phyloP scores from a whole-genome alignment of 2,329 filamentous ascomycete genomes.

The Onygenales sp. region DNA sequence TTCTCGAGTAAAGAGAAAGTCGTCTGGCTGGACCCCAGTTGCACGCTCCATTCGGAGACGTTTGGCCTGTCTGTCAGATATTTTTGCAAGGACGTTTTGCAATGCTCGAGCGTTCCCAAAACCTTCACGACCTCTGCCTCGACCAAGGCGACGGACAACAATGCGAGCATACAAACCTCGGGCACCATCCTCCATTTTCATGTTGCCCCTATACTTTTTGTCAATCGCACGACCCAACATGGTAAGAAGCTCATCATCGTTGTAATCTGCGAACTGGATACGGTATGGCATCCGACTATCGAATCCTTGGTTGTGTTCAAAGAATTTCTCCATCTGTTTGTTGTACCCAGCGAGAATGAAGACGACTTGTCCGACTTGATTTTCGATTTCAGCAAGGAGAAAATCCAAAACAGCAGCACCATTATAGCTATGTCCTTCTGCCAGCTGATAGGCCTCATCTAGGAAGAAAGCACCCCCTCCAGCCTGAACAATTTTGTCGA shows the following conservation, averaged over 20 bases:
- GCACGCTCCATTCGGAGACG: slow-evolving; percentile 44
- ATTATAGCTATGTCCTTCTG: slow-evolving; percentile 46
- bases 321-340: slow-evolving; percentile 68
- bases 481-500: slow-evolving; percentile 46
- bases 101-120: slow-evolving; percentile 66
- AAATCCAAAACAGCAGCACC: slow-evolving; percentile 60
- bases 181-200: slow-evolving; percentile 51
- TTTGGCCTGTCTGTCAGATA: slow-evolving; percentile 50
- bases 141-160: slow-evolving; percentile 50
- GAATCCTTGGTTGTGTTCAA: slow-evolving; percentile 63
- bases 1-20: slow-evolving; percentile 52
- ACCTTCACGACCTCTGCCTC: slow-evolving; percentile 52
- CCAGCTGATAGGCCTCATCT: slow-evolving; percentile 69
- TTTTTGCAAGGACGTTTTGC: slow-evolving; percentile 49
- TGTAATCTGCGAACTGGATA: slow-evolving; percentile 61
- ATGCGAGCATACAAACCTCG: slow-evolving; percentile 57
- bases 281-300: slow-evolving; percentile 57
- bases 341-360: slow-evolving; percentile 67
- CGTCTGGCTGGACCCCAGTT: slow-evolving; percentile 38
- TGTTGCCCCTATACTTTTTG: slow-evolving; percentile 43
- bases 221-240: slow-evolving; percentile 52
- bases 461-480: slow-evolving; percentile 66
- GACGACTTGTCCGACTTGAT: slow-evolving; percentile 57
- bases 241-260: slow-evolving; percentile 51
- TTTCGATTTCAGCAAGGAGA: slow-evolving; percentile 63